Conservation (phyloP, 2,329 filamentous ascomycete species). For the Alternaria hordeiaustralica region DNA sequence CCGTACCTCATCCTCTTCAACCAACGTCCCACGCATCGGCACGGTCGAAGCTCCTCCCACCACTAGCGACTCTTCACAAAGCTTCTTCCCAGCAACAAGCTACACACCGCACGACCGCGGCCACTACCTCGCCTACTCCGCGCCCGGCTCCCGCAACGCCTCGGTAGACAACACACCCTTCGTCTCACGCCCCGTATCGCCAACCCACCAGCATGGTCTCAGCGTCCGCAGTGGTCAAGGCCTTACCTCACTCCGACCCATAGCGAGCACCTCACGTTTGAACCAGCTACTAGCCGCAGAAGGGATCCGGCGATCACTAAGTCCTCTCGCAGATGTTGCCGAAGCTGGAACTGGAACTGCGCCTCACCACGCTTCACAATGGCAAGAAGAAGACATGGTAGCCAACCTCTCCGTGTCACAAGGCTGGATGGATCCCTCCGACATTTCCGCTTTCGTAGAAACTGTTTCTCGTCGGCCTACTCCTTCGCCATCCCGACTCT, state of each 20-base stretch:
- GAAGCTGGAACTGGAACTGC: not conserved
- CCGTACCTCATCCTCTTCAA: not conserved
- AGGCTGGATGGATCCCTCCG: constrained; percentile 2
- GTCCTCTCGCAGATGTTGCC: not conserved
- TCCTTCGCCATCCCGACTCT: not conserved
- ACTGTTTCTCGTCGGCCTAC: not conserved
- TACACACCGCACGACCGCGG: constrained; percentile 31
- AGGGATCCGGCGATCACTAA: not conserved
- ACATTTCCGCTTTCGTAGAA: not conserved
- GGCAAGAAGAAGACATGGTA: not conserved
- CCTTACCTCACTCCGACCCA: constrained; percentile 9
- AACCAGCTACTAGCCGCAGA: not conserved
- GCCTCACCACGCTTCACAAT: not conserved
- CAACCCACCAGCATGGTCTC: not conserved
- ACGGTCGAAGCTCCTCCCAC: not conserved
- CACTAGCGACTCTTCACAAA: not conserved
- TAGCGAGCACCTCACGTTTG: constrained; percentile 14
- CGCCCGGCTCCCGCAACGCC: constrained; percentile 28
- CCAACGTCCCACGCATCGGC: not conserved
- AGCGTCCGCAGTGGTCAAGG: not conserved
- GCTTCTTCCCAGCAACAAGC: not conserved
- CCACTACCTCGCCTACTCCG: constrained; percentile 31
- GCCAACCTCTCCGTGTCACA: not conserved
- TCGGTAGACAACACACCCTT: constrained; percentile 19
- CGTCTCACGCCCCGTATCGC: constrained; percentile 2